A percentile compares a stretch with the other conserved stretches of the same genome.
Conservation (phyloP, 768 basidiomycete species). For the Calocybe gangraenosa region DNA sequence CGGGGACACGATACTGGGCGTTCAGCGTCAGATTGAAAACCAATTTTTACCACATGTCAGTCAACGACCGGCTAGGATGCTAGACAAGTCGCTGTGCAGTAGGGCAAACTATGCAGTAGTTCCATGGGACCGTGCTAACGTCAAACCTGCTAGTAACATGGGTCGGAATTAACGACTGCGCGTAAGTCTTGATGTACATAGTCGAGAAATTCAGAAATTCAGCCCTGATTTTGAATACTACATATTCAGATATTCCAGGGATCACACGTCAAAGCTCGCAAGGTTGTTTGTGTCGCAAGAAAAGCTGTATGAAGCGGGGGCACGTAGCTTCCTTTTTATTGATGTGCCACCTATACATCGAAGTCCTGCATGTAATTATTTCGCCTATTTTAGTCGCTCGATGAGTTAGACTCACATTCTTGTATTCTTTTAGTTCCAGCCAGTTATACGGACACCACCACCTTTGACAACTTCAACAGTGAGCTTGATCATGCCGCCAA, state of each 20-base stretch:
- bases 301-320: conserved; percentile 43
- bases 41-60: conserved; percentile 37
- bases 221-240: not conserved
- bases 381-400: not conserved
- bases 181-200: conserved; percentile 27
- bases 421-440: not conserved
- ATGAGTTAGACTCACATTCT: not conserved
- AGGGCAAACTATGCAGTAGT: conserved; percentile 9
- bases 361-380: conserved; percentile 38
- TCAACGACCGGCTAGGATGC: conserved; percentile 29
- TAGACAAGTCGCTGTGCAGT: conserved; percentile 45
- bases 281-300: conserved; percentile 43
- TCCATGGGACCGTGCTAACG: not conserved
- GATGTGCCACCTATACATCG: conserved; percentile 54
- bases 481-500: conserved; percentile 26
- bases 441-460: not conserved
- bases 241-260: conserved; percentile 15
- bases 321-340: conserved; percentile 54
- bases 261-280: conserved; percentile 22
- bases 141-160: conserved; percentile 44
- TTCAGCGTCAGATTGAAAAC: conserved; percentile 34
- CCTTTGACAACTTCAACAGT: conserved; percentile 41
- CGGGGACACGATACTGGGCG: conserved; percentile 41
- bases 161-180: conserved; percentile 68
- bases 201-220: not conserved